phyloP scores from a whole-genome alignment of 164 flowering plant species.

The Dillenia suffruticosa region DNA sequence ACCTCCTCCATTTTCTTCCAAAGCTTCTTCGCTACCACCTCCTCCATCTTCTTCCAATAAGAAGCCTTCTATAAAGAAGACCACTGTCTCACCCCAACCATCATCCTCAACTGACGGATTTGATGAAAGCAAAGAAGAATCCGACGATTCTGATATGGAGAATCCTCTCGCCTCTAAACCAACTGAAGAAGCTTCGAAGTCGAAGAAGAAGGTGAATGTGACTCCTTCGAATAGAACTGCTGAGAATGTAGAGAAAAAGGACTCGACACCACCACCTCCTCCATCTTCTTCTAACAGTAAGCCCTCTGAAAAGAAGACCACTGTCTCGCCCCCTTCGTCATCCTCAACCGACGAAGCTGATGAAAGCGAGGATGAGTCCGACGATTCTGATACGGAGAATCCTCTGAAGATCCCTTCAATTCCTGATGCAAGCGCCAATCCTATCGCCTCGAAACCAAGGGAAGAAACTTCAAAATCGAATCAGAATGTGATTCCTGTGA shows the following conservation, averaged over 20 bases:
- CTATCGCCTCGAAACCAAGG: constrained; percentile 37
- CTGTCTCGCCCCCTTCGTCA: not conserved
- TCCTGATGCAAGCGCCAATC: no score
- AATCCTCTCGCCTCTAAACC: constrained; percentile 29
- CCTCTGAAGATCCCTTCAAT: no score
- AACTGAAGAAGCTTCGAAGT: constrained; percentile 18
- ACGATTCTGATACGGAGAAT: not conserved
- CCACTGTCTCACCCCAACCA: not conserved
- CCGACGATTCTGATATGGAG: not conserved
- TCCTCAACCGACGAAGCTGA: constrained; percentile 12
- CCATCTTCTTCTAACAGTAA: not conserved
- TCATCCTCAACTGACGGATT: constrained; percentile 12
- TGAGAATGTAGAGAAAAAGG: not conserved
- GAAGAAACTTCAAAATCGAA: constrained; percentile 14
- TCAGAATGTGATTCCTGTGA: not conserved
- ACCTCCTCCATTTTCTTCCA: no score
- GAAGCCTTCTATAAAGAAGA: not conserved
- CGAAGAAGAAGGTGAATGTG: constrained; percentile 10
- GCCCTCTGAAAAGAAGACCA: not conserved
- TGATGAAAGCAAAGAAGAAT: constrained; percentile 14
- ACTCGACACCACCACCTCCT: not conserved
- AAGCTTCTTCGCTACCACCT: no score
- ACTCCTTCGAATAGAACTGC: constrained; percentile 10
- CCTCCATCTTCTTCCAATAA: not conserved
- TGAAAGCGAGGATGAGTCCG: constrained; percentile 16